These are phyloP conservation scores for Aspergillus bombycis DNA, from an alignment of 2,329 filamentous ascomycete species.

Conservation along the genomic window DNA sequence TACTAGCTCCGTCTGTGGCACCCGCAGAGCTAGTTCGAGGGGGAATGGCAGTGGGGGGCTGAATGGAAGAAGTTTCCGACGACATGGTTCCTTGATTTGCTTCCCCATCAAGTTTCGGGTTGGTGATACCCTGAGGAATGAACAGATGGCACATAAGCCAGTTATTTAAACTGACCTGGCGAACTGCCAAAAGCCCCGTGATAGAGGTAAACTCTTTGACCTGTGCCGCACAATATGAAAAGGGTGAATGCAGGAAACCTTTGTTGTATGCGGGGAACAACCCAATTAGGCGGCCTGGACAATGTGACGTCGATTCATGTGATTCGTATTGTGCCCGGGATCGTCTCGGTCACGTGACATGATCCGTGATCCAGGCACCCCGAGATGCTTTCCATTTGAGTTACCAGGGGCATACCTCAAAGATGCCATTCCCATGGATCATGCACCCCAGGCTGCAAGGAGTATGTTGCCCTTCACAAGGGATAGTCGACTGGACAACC, in stretches of 20 bases:
- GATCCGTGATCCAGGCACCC: neutral
- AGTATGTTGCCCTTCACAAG: neutral
- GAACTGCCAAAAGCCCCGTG: neutral
- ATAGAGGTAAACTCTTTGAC: neutral
- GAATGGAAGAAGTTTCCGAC: constrained; percentile 37
- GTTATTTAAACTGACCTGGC: neutral
- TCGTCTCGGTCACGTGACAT: neutral
- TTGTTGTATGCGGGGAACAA: constrained; percentile 14
- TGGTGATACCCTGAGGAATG: neutral
- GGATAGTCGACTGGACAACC: neutral
- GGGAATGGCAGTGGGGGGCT: constrained; percentile 69
- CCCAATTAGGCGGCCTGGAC: neutral
- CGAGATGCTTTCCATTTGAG: neutral
- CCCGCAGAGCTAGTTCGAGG: constrained; percentile 72
- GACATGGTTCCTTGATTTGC: constrained; percentile 6
- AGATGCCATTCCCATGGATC: neutral
- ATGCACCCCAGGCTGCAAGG: neutral
- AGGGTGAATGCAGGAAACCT: neutral
- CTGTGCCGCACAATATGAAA: neutral
- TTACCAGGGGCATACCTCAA: neutral
- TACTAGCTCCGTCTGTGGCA: constrained; percentile 39
- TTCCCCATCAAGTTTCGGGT: neutral
- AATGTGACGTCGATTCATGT: constrained; percentile 6
- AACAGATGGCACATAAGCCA: neutral
- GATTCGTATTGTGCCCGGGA: neutral